These are phyloP conservation scores for Fraxinus pennsylvanica DNA, from an alignment of 257 asterid genomes.

Conservation along the genomic window DNA sequence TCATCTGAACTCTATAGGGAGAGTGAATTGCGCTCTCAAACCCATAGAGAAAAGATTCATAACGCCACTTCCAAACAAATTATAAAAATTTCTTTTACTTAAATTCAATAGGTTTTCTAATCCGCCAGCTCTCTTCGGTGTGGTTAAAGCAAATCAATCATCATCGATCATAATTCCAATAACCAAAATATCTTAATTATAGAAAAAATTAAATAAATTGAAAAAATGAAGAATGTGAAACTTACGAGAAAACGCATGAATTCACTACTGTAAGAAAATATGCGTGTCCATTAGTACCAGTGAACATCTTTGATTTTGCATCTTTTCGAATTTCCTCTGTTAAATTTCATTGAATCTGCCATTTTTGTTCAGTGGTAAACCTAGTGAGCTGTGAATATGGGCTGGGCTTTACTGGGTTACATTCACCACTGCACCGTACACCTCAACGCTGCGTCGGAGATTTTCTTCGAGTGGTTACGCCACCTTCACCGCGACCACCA, in stretches of 20 bases:
- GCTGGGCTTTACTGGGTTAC: no score
- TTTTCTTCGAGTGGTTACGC: no score
- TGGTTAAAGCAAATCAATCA: conserved; percentile 86
- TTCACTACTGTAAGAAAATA: conserved; percentile 33
- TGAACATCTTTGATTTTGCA: conserved; percentile 38
- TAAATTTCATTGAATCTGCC: background rate
- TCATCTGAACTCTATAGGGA: conserved; percentile 41
- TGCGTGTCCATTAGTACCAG: conserved; percentile 67
- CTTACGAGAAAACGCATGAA: conserved; percentile 77
- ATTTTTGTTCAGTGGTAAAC: no score
- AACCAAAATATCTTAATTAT: background rate
- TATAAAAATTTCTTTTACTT: conserved; percentile 29
- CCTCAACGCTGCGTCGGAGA: no score
- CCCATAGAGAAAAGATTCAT: conserved; percentile 45
- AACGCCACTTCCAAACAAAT: conserved; percentile 31
- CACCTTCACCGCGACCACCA: no score
- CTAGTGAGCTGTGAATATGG: no score
- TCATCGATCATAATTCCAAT: conserved; percentile 50
- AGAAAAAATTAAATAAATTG: background rate
- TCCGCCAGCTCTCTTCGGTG: conserved; percentile 53
- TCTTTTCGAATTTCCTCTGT: conserved; percentile 42
- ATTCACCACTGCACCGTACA: no score
- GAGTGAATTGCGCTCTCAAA: conserved; percentile 7
- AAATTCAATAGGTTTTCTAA: conserved; percentile 35
- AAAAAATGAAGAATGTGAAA: conserved; percentile 30